Conservation (phyloP, 2,329 filamentous ascomycete genomes). For the Trichoderma gracile region DNA sequence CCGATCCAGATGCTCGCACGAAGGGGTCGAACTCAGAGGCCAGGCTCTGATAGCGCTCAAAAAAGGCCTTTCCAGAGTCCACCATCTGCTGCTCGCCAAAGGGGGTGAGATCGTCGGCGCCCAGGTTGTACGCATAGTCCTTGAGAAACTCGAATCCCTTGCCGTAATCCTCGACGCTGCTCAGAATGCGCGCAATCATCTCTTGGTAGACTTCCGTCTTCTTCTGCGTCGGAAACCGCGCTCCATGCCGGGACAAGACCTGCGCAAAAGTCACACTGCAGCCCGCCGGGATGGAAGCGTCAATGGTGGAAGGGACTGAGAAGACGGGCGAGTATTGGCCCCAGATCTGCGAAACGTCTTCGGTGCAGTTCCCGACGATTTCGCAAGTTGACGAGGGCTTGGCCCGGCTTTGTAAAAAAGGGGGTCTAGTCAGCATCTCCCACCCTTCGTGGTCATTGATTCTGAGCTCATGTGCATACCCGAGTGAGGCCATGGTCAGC, state of each 20-base stretch:
- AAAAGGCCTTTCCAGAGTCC: conserved; percentile 76
- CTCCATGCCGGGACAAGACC: conserved; percentile 80
- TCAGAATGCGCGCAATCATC: conserved; percentile 67
- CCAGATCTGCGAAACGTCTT: conserved; percentile 68
- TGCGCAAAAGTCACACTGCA: conserved; percentile 80
- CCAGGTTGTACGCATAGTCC: conserved; percentile 70
- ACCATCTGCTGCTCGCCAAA: conserved; percentile 70
- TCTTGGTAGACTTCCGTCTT: conserved; percentile 66
- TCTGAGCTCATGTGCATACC: conserved; percentile 24
- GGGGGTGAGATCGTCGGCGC: conserved; percentile 65
- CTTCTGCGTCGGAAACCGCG: conserved; percentile 71
- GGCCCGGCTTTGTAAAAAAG: conserved; percentile 1
- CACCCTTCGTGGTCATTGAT: not conserved
- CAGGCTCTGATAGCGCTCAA: conserved; percentile 67
- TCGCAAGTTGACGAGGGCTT: conserved; percentile 31
- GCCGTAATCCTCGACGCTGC: conserved; percentile 56
- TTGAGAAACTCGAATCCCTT: conserved; percentile 68
- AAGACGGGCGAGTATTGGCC: conserved; percentile 89
- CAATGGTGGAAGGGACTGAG: conserved; percentile 67
- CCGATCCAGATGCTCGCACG: conserved; percentile 67
- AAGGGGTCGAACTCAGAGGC: conserved; percentile 63
- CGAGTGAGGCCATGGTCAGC: conserved; percentile 26
- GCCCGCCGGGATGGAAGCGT: conserved; percentile 58
- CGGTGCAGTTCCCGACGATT: conserved; percentile 49
- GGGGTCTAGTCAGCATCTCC: not conserved